Conservation (phyloP, 805 yeast species). For the Naumovozyma dairenensis region DNA sequence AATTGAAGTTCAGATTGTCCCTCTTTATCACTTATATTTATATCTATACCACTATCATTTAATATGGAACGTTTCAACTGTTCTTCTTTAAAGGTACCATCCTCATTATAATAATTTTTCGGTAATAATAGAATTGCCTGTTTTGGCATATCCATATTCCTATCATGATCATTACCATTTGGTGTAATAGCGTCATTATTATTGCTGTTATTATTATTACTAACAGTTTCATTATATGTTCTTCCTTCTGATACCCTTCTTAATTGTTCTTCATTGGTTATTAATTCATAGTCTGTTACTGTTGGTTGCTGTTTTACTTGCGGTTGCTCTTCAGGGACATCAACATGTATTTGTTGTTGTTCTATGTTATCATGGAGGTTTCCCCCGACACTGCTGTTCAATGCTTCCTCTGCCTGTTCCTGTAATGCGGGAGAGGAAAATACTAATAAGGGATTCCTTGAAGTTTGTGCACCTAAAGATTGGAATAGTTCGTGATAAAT, state of each 20-base stretch:
- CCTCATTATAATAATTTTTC: conserved; percentile 16
- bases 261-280: conserved; percentile 19
- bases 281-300: conserved; percentile 11
- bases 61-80: too few species aligned
- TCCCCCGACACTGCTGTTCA: background rate
- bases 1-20: too few species aligned
- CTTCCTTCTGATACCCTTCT: conserved; percentile 14
- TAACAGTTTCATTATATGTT: background rate
- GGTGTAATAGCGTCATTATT: conserved; percentile 5
- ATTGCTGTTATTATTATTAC: conserved; percentile 6
- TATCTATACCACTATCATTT: too few species aligned
- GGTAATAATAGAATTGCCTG: conserved; percentile 25
- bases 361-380: background rate
- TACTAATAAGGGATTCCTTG: conserved; percentile 20
- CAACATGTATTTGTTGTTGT: background rate
- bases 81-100: conserved; percentile 3
- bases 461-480: conserved; percentile 16
- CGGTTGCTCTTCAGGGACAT: background rate
- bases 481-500: conserved; percentile 22
- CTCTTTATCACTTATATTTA: too few species aligned
- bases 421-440: conserved; percentile 8
- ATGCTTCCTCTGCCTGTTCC: background rate
- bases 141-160: conserved; percentile 13
- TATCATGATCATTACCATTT: conserved; percentile 7
- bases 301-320: background rate